Evolutionary conservation across 2,329 filamentous ascomycete species (phyloP).

Genomic region (Dothiorella sarmentorum): DNA sequence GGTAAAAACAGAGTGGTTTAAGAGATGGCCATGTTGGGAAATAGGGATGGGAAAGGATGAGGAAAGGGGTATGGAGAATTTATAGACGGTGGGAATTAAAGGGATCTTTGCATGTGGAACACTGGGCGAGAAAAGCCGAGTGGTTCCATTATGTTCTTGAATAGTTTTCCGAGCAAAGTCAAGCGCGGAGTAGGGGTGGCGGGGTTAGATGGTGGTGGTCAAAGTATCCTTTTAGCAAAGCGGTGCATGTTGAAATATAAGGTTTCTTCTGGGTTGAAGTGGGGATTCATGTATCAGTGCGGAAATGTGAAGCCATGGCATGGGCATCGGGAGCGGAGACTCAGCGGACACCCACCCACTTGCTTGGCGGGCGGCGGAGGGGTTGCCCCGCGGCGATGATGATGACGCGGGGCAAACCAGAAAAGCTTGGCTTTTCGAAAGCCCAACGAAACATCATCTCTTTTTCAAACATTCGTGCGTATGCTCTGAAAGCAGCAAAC

Average conservation of each 20-base stretch:
- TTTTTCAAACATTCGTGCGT: too few relatives aligned
- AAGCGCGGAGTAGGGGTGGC: conserved; percentile 1
- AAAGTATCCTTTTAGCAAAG: background rate
- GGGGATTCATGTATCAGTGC: background rate
- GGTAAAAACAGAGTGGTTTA: background rate
- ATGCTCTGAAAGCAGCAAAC: too few relatives aligned
- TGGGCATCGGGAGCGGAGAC: background rate
- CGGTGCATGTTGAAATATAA: background rate
- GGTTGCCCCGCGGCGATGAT: background rate
- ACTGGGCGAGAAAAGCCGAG: background rate
- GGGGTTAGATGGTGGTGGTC: background rate
- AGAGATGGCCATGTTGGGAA: background rate
- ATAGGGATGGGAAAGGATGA: background rate
- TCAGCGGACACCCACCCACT: too few relatives aligned
- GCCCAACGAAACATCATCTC: too few relatives aligned
- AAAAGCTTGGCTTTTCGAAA: conserved; percentile 4
- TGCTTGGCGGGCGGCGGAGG: conserved; percentile 9
- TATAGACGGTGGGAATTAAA: conserved; percentile 6
- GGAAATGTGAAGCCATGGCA: background rate
- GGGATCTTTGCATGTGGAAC: background rate
- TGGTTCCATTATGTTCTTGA: conserved; percentile 6
- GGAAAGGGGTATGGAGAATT: background rate
- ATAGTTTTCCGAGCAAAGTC: conserved; percentile 5
- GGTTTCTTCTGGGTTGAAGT: background rate
- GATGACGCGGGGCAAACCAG: background rate